These are phyloP conservation scores for Hypholoma sublateritium DNA, from an alignment of 768 basidiomycete genomes.

Conservation along the genomic window DNA sequence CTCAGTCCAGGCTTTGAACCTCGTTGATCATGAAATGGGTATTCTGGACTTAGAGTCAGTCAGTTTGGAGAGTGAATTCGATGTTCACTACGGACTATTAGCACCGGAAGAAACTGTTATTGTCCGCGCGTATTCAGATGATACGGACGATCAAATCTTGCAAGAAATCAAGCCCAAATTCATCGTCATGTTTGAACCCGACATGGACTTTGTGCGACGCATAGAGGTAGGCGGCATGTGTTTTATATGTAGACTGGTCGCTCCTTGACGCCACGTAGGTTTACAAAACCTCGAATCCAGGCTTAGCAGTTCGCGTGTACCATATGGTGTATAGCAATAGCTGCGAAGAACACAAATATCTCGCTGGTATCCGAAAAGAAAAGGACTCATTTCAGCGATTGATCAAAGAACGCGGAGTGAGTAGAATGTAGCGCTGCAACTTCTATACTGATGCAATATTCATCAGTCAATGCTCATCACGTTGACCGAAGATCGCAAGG, in stretches of 20 bases:
- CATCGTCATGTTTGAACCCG: conserved; percentile 93
- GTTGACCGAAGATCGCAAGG: conserved; percentile 61
- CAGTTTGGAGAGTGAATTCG: conserved; percentile 57
- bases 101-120: conserved; percentile 78
- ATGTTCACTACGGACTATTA: conserved; percentile 78
- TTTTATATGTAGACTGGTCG: not conserved
- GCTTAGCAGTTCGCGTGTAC: conserved; percentile 84
- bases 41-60: conserved; percentile 37
- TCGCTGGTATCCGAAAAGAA: conserved; percentile 84
- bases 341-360: conserved; percentile 94
- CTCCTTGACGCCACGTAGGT: conserved; percentile 47
- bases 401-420: conserved; percentile 88
- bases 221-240: conserved; percentile 66
- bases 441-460: not conserved
- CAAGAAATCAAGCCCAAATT: conserved; percentile 88
- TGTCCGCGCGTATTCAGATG: conserved; percentile 86
- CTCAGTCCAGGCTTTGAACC: conserved; percentile 17
- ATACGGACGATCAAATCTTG: conserved; percentile 87
- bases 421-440: conserved; percentile 26
- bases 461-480: conserved; percentile 86
- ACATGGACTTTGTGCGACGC: conserved; percentile 87
- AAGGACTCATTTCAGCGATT: conserved; percentile 92
- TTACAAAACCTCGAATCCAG: conserved; percentile 82
- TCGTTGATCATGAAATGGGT: conserved; percentile 26
- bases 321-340: conserved; percentile 94